A percentile compares a stretch with the other conserved stretches of the same genome.
phyloP scores from a whole-genome alignment of 2,329 filamentous ascomycete species.

The Nigrograna mackinnonii region DNA sequence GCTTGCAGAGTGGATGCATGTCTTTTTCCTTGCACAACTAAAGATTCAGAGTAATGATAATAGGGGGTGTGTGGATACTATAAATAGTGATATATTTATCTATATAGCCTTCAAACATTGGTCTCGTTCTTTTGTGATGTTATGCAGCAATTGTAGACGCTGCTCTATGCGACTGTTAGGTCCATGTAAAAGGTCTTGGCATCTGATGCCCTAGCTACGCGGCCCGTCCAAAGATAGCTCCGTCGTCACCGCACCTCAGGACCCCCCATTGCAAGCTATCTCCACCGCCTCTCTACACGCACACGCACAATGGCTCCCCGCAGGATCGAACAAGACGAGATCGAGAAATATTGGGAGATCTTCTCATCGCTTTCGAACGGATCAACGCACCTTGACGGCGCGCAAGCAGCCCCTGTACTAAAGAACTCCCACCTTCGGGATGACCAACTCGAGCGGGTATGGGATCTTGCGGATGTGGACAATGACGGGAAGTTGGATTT shows the following conservation, averaged over 20 bases:
- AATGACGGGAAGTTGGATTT: conserved; percentile 98
- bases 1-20: neutral
- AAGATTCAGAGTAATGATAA: conserved; percentile 19
- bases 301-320: conserved; percentile 45
- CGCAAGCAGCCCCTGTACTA: conserved; percentile 71
- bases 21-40: neutral
- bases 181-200: too few species aligned
- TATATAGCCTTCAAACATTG: too few species aligned
- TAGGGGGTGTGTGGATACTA: too few species aligned
- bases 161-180: too few species aligned
- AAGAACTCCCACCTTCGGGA: conserved; percentile 74
- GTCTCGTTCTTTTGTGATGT: too few species aligned
- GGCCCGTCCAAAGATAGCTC: too few species aligned
- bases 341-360: conserved; percentile 81
- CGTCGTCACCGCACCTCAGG: neutral
- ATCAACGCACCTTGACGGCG: conserved; percentile 67
- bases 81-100: too few species aligned
- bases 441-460: conserved; percentile 92
- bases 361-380: conserved; percentile 70
- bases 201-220: too few species aligned
- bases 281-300: neutral
- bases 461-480: conserved; percentile 97
- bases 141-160: too few species aligned
- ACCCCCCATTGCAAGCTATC: too few species aligned
- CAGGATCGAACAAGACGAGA: conserved; percentile 72